These are phyloP conservation scores for Aspergillus leporis DNA, from an alignment of 495 filamentous ascomycete genomes.

Conservation along the genomic window DNA sequence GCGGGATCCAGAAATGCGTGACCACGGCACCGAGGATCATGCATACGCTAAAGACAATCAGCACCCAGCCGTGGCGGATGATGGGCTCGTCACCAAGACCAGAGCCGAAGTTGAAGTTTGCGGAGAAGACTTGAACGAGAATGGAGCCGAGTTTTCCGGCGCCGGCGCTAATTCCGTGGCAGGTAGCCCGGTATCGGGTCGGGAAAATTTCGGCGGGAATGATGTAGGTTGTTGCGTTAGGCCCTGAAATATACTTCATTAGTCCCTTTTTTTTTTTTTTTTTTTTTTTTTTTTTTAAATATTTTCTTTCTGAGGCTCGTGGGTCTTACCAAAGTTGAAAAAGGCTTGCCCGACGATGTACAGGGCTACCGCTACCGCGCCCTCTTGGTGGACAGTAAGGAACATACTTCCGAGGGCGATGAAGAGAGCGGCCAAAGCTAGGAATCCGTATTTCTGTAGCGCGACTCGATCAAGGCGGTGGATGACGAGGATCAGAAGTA, in stretches of 20 bases:
- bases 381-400: constrained; percentile 35
- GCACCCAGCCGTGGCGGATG: constrained; percentile 42
- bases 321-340: constrained; percentile 59
- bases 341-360: constrained; percentile 61
- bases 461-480: constrained; percentile 49
- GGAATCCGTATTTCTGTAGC: constrained; percentile 51
- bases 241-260: constrained; percentile 30
- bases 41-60: constrained; percentile 47
- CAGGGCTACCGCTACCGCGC: constrained; percentile 51
- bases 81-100: constrained; percentile 33
- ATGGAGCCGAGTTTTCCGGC: constrained; percentile 60
- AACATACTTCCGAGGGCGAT: constrained; percentile 52
- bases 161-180: constrained; percentile 57
- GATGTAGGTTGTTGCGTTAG: constrained; percentile 64
- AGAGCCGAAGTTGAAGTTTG: constrained; percentile 43
- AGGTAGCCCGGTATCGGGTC: constrained; percentile 58
- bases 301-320: too few species aligned
- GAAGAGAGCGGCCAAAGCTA: constrained; percentile 48
- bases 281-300: too few species aligned
- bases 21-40: constrained; percentile 49
- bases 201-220: constrained; percentile 63
- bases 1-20: constrained; percentile 48
- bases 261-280: too few species aligned
- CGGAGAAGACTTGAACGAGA: constrained; percentile 54
- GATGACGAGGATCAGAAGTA: constrained; percentile 45